phyloP scores from a whole-genome alignment of 2,329 filamentous ascomycete species.

The Fusarium coicis region DNA sequence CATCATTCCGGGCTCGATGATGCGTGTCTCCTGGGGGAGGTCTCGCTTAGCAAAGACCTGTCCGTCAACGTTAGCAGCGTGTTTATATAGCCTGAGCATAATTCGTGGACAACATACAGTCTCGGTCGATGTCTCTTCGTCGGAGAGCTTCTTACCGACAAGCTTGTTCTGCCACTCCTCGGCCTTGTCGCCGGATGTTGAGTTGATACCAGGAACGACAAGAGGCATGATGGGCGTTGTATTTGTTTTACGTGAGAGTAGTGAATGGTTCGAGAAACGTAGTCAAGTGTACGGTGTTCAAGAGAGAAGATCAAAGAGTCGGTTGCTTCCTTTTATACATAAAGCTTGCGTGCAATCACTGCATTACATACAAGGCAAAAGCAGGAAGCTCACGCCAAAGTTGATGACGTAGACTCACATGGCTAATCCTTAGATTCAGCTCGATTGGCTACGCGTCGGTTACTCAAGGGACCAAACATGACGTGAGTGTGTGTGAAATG shows the following conservation, averaged over 20 bases:
- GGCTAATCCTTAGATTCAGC: slow-evolving; percentile 12
- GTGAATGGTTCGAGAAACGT: not conserved
- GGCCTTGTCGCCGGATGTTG: slow-evolving; percentile 57
- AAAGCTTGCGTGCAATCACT: slow-evolving; percentile 13
- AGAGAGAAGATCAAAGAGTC: not conserved
- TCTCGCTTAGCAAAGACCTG: slow-evolving; percentile 71
- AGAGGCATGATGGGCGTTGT: slow-evolving; percentile 67
- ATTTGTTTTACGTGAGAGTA: not conserved
- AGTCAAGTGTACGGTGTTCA: not conserved
- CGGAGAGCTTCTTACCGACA: slow-evolving; percentile 70
- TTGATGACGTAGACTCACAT: slow-evolving; percentile 46
- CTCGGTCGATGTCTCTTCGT: slow-evolving; percentile 58
- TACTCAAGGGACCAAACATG: slow-evolving; percentile 24
- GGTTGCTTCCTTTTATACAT: slow-evolving; percentile 22
- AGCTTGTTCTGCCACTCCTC: slow-evolving; percentile 71
- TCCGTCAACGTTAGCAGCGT: not conserved
- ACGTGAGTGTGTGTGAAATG: slow-evolving; percentile 16
- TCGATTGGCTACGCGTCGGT: slow-evolving; percentile 34
- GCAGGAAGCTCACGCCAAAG: slow-evolving; percentile 22
- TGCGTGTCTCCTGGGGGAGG: slow-evolving; percentile 65
- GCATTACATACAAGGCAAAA: slow-evolving; percentile 8
- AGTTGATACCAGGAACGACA: slow-evolving; percentile 68
- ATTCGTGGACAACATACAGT: slow-evolving; percentile 55
- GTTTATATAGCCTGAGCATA: not conserved
- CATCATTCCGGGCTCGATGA: slow-evolving; percentile 67